Evolutionary conservation across 306 rosid genomes (phyloP).

Genomic region (Pueraria montana): DNA sequence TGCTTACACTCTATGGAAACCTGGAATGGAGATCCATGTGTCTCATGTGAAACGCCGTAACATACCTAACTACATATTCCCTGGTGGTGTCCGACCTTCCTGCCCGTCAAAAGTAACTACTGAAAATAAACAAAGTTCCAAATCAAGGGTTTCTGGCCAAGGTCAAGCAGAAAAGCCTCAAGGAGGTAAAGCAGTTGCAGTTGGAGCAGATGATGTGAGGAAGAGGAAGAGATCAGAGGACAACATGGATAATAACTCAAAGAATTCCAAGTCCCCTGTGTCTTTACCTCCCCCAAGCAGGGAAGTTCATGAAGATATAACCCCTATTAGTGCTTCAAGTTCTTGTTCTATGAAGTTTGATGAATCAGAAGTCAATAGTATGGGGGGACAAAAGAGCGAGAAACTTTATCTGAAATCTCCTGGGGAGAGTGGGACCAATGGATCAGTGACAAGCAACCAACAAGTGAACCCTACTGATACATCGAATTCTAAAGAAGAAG

Average conservation of each 20-base stretch:
- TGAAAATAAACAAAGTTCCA: slow-evolving; percentile 67
- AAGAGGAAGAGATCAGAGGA: slow-evolving; percentile 80
- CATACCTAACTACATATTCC: slow-evolving; percentile 86
- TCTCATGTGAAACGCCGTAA: slow-evolving; percentile 79
- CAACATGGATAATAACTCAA: slow-evolving; percentile 53
- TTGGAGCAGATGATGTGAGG: slow-evolving; percentile 61
- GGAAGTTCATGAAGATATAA: slow-evolving; percentile 64
- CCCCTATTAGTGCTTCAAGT: slow-evolving; percentile 55
- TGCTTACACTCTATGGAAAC: slow-evolving; percentile 64
- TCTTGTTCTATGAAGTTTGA: slow-evolving; percentile 61
- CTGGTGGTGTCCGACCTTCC: slow-evolving; percentile 80
- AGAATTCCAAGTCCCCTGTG: slow-evolving; percentile 53
- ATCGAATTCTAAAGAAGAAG: slow-evolving; percentile 72
- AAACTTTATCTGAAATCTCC: slow-evolving; percentile 52
- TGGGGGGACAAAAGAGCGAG: slow-evolving; percentile 45
- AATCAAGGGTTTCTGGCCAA: slow-evolving; percentile 65
- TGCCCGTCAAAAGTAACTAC: slow-evolving; percentile 65
- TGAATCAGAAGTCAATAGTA: slow-evolving; percentile 53
- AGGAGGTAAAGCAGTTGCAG: slow-evolving; percentile 54
- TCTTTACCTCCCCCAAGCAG: slow-evolving; percentile 45
- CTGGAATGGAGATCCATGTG: slow-evolving; percentile 84
- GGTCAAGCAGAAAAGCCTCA: slow-evolving; percentile 58
- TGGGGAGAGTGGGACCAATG: slow-evolving; percentile 62
- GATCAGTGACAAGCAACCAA: slow-evolving; percentile 46
- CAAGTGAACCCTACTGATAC: slow-evolving; percentile 45